Conservation (phyloP, 2,329 filamentous ascomycete species). For the Metarhizium brunneum region DNA sequence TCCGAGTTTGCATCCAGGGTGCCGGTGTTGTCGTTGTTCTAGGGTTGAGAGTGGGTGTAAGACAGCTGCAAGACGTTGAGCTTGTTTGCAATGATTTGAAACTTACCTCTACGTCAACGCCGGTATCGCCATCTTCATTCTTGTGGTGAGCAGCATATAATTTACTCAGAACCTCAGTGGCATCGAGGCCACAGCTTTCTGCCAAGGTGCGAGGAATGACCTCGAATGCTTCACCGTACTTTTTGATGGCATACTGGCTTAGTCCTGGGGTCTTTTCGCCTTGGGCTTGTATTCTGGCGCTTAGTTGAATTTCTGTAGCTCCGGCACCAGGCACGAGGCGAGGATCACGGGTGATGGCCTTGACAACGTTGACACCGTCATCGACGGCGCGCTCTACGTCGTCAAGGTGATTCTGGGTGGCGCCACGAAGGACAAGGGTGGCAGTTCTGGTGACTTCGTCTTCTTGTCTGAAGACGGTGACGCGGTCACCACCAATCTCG, state of each 20-base stretch:
- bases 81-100: neutral
- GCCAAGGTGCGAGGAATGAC: conserved; percentile 90
- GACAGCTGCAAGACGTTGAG: neutral
- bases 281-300: conserved; percentile 82
- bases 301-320: conserved; percentile 86
- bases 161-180: conserved; percentile 88
- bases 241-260: conserved; percentile 93
- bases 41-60: conserved; percentile 8
- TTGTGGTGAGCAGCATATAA: conserved; percentile 91
- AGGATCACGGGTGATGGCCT: conserved; percentile 91
- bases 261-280: conserved; percentile 90
- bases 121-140: conserved; percentile 78
- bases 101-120: conserved; percentile 79
- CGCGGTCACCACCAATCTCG: conserved; percentile 94
- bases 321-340: conserved; percentile 89
- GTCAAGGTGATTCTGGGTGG: conserved; percentile 96
- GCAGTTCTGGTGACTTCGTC: conserved; percentile 85
- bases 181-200: conserved; percentile 90
- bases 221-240: conserved; percentile 96
- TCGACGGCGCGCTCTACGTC: conserved; percentile 96
- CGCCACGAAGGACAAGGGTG: conserved; percentile 86
- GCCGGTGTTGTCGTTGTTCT: conserved; percentile 71
- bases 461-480: conserved; percentile 97
- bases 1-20: conserved; percentile 78
- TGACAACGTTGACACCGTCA: conserved; percentile 96